Evolutionary conservation across 2,329 filamentous ascomycete species (phyloP).

Genomic region (Trichoderma endophyticum): DNA sequence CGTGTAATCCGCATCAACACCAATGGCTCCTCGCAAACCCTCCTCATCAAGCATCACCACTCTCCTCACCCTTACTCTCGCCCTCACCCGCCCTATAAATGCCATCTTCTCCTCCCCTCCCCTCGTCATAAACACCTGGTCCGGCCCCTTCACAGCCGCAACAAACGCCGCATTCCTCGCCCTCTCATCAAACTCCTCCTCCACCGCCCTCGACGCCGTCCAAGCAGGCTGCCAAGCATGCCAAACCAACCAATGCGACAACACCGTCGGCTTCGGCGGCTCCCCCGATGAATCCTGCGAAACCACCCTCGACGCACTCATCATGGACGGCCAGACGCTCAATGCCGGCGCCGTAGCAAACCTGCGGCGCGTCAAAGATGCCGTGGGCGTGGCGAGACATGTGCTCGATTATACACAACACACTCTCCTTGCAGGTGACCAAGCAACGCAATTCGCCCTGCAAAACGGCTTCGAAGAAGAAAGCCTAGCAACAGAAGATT

Average conservation of each 20-base stretch:
- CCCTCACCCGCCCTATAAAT: neutral
- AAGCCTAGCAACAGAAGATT: slow-evolving; percentile 42
- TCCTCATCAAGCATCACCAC: slow-evolving; percentile 5
- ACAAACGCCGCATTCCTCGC: slow-evolving; percentile 49
- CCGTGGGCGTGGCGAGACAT: slow-evolving; percentile 47
- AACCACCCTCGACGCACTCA: slow-evolving; percentile 57
- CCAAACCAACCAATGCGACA: slow-evolving; percentile 52
- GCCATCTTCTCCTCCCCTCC: slow-evolving; percentile 33
- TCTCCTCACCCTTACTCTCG: slow-evolving; percentile 18
- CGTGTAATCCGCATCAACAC: neutral
- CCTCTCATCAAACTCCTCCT: slow-evolving; percentile 27
- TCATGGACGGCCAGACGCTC: slow-evolving; percentile 55
- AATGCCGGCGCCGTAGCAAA: slow-evolving; percentile 52
- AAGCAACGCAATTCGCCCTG: slow-evolving; percentile 51
- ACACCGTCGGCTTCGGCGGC: slow-evolving; percentile 53
- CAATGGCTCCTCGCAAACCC: neutral
- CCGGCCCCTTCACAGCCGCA: slow-evolving; percentile 48
- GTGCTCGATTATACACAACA: slow-evolving; percentile 52
- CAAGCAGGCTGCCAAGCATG: slow-evolving; percentile 51
- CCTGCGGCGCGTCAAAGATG: slow-evolving; percentile 47
- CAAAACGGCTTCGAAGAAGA: slow-evolving; percentile 48
- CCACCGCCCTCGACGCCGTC: slow-evolving; percentile 51
- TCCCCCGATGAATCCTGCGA: slow-evolving; percentile 55
- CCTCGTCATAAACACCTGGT: slow-evolving; percentile 55
- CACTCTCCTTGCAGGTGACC: slow-evolving; percentile 50